Evolutionary conservation across 2,329 filamentous ascomycete genomes (phyloP).

Genomic region (Colletotrichum australisinense): DNA sequence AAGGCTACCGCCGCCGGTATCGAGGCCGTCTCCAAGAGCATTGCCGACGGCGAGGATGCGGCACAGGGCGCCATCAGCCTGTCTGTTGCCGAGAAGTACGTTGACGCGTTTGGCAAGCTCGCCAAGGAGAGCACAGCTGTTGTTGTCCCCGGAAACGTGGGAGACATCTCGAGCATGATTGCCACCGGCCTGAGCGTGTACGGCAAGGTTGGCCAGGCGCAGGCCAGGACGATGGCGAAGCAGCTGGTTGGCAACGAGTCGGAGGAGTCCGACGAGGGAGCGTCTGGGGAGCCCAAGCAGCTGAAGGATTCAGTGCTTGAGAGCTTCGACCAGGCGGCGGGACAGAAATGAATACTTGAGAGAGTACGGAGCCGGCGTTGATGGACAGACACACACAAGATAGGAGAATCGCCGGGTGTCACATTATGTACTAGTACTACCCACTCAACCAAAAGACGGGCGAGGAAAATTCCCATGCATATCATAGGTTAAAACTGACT

Average conservation of each 20-base stretch:
- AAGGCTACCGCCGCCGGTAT: constrained; percentile 89
- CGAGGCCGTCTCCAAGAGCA: constrained; percentile 83
- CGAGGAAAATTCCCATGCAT: background rate
- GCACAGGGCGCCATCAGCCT: constrained; percentile 89
- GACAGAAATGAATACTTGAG: constrained; percentile 42
- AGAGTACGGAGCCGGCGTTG: constrained; percentile 24
- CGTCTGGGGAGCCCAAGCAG: constrained; percentile 37
- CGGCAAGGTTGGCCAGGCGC: constrained; percentile 87
- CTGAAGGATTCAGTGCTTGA: constrained; percentile 55
- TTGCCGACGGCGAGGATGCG: constrained; percentile 76
- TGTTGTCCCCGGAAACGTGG: constrained; percentile 95
- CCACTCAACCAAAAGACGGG: constrained; percentile 21
- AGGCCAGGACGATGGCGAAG: constrained; percentile 75
- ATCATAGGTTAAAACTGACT: background rate
- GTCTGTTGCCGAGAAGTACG: constrained; percentile 96
- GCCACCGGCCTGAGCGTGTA: constrained; percentile 95
- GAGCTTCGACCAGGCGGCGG: constrained; percentile 50
- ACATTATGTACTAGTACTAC: constrained; percentile 35
- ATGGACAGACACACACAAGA: constrained; percentile 6
- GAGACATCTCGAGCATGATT: constrained; percentile 97
- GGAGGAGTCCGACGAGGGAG: constrained; percentile 35
- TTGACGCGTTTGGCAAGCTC: constrained; percentile 91
- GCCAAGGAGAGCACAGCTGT: constrained; percentile 96
- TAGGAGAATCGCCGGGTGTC: constrained; percentile 19
- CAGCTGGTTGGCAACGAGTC: constrained; percentile 46